Percentiles rank a stretch among this genome's conserved stretches.
Evolutionary conservation across 2,329 filamentous ascomycete genomes (phyloP).

Genomic region (Calycina herbarum): DNA sequence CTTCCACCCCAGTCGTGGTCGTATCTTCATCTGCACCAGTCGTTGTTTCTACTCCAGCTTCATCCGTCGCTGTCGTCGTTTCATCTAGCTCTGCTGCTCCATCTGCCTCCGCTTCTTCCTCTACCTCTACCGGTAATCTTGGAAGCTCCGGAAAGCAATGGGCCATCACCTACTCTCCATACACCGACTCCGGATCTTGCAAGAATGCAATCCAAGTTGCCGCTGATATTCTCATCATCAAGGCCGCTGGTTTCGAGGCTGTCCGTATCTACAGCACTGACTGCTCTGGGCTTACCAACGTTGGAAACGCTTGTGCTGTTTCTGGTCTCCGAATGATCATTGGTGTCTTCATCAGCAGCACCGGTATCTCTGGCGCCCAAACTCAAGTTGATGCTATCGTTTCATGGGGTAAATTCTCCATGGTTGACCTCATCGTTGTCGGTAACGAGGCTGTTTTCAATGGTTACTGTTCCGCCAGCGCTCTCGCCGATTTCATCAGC

Average conservation of each 20-base stretch:
- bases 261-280: slow-evolving; percentile 90
- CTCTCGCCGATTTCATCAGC: slow-evolving; percentile 71
- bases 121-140: slow-evolving; percentile 35
- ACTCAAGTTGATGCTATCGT: slow-evolving; percentile 72
- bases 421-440: slow-evolving; percentile 78
- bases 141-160: slow-evolving; percentile 45
- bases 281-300: slow-evolving; percentile 76
- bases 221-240: slow-evolving; percentile 61
- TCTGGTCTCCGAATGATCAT: slow-evolving; percentile 77
- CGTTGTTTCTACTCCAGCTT: slow-evolving; percentile 26
- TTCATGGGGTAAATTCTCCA: slow-evolving; percentile 68
- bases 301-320: slow-evolving; percentile 67
- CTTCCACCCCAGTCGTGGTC: slow-evolving; percentile 41
- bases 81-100: slow-evolving; percentile 17
- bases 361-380: slow-evolving; percentile 57
- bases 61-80: slow-evolving; percentile 14
- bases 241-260: slow-evolving; percentile 64
- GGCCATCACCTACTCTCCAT: slow-evolving; percentile 81
- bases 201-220: slow-evolving; percentile 60
- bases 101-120: neutral
- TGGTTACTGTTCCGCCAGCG: slow-evolving; percentile 60
- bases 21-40: slow-evolving; percentile 32
- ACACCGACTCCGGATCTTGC: slow-evolving; percentile 61
- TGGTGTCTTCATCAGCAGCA: slow-evolving; percentile 78
- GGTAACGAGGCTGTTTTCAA: slow-evolving; percentile 91